Percentiles rank a stretch among this genome's conserved stretches.
phyloP scores from a whole-genome alignment of 345 rosid species.

The Alliaria petiolata region DNA sequence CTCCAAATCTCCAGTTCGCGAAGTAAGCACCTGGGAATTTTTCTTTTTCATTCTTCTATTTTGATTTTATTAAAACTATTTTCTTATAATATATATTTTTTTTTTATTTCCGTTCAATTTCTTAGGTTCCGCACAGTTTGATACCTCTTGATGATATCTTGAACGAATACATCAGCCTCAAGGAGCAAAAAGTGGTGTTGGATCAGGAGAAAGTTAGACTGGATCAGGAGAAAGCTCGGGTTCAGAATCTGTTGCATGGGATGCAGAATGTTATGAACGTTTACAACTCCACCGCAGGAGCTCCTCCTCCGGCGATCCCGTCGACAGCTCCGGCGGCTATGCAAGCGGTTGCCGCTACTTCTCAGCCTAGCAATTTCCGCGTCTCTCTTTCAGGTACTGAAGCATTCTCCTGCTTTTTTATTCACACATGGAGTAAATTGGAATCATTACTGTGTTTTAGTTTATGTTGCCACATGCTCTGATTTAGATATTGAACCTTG shows the following conservation, averaged over 20 bases:
- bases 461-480: too few species aligned
- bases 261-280: slow-evolving; percentile 76
- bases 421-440: too few species aligned
- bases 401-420: background rate
- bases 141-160: slow-evolving; percentile 68
- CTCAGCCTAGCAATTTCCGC: background rate
- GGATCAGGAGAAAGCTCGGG: slow-evolving; percentile 64
- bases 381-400: slow-evolving; percentile 25
- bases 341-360: background rate
- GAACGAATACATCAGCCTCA: slow-evolving; percentile 72
- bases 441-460: too few species aligned
- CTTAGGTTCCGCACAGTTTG: slow-evolving; percentile 77
- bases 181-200: slow-evolving; percentile 65
- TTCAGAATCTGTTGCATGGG: slow-evolving; percentile 57
- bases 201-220: slow-evolving; percentile 70
- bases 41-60: background rate
- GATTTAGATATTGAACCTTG: too few species aligned
- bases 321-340: background rate
- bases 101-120: background rate
- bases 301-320: slow-evolving; percentile 4
- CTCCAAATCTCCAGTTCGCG: slow-evolving; percentile 65
- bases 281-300: slow-evolving; percentile 46
- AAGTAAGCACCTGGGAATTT: slow-evolving; percentile 36
- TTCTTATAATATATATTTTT: background rate
- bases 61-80: background rate